Conservation (phyloP, 148 eudicot genomes). For the Vaccinium macrocarpon region DNA sequence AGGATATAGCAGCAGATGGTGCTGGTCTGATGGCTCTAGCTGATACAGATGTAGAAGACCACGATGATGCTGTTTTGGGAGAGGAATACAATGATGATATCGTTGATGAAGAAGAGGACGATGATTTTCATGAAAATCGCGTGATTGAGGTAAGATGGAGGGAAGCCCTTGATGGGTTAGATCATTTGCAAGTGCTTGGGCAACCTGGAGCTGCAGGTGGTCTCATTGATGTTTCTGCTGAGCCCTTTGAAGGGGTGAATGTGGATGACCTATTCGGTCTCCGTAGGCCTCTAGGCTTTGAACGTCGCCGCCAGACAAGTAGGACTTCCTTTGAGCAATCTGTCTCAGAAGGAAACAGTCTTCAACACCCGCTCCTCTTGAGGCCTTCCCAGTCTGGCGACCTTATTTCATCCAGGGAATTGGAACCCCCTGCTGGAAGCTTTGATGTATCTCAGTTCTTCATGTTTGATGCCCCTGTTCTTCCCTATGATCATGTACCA, state of each 20-base stretch:
- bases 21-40: slow-evolving; percentile 90
- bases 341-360: slow-evolving; percentile 65
- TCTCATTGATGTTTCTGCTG: slow-evolving; percentile 74
- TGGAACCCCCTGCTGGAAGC: slow-evolving; percentile 63
- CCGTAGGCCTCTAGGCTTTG: slow-evolving; percentile 81
- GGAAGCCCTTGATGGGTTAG: slow-evolving; percentile 92
- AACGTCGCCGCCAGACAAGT: slow-evolving; percentile 78
- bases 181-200: slow-evolving; percentile 83
- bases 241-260: slow-evolving; percentile 89
- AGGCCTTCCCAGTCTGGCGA: slow-evolving; percentile 77
- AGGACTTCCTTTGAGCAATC: slow-evolving; percentile 69
- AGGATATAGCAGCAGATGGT: slow-evolving; percentile 91
- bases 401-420: slow-evolving; percentile 51
- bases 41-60: slow-evolving; percentile 92
- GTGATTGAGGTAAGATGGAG: slow-evolving; percentile 98
- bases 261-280: slow-evolving; percentile 96
- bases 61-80: slow-evolving; percentile 85
- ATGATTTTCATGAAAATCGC: slow-evolving; percentile 84
- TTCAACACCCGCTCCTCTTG: slow-evolving; percentile 85
- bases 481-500: slow-evolving; percentile 65
- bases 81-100: slow-evolving; percentile 92
- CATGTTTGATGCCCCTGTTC: slow-evolving; percentile 89
- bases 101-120: slow-evolving; percentile 93
- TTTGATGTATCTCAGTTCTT: slow-evolving; percentile 66
- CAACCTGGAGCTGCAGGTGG: slow-evolving; percentile 73